A percentile compares a stretch with the other conserved stretches of the same genome.
Evolutionary conservation across 2,329 filamentous ascomycete genomes (phyloP).

Genomic region (Fusarium paranaense): DNA sequence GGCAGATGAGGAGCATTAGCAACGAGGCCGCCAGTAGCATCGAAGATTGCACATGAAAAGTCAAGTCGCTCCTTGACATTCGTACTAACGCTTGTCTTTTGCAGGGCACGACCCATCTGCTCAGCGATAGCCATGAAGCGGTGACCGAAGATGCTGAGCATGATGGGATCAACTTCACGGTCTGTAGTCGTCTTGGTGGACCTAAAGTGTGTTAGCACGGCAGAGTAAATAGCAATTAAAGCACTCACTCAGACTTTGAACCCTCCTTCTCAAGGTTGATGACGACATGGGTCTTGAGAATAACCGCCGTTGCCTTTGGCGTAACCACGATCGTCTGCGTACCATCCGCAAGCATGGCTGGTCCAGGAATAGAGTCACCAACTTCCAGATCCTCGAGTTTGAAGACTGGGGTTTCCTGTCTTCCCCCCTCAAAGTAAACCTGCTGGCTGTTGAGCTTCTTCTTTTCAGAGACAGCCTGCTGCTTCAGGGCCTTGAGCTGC

Average conservation of each 20-base stretch:
- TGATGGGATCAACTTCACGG: constrained; percentile 77
- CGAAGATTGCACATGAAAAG: constrained; percentile 85
- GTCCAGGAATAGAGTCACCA: constrained; percentile 80
- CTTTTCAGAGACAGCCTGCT: constrained; percentile 64
- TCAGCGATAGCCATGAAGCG: constrained; percentile 89
- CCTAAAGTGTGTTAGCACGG: constrained; percentile 24
- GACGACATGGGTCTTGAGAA: constrained; percentile 88
- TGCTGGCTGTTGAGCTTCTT: constrained; percentile 75
- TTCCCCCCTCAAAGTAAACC: constrained; percentile 88
- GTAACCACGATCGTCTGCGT: constrained; percentile 94
- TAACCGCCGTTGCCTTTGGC: constrained; percentile 78
- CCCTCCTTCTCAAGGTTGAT: constrained; percentile 79
- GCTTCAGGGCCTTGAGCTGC: constrained; percentile 78
- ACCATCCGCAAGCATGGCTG: constrained; percentile 87
- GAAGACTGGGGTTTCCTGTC: constrained; percentile 83
- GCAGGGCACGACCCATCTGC: constrained; percentile 83
- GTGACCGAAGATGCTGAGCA: constrained; percentile 83
- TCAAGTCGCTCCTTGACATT: constrained; percentile 87
- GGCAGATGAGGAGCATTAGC: constrained; percentile 85
- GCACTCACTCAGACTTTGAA: constrained; percentile 50
- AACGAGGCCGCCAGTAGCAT: constrained; percentile 78
- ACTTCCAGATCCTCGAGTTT: constrained; percentile 80
- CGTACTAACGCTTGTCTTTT: constrained; percentile 84
- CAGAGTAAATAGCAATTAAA: too few relatives aligned
- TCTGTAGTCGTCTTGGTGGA: constrained; percentile 33